Evolutionary conservation across 805 yeast species (phyloP), one percentile per base, ranked within the genome.

Genomic region (Ogataea haglerorum): DNA sequence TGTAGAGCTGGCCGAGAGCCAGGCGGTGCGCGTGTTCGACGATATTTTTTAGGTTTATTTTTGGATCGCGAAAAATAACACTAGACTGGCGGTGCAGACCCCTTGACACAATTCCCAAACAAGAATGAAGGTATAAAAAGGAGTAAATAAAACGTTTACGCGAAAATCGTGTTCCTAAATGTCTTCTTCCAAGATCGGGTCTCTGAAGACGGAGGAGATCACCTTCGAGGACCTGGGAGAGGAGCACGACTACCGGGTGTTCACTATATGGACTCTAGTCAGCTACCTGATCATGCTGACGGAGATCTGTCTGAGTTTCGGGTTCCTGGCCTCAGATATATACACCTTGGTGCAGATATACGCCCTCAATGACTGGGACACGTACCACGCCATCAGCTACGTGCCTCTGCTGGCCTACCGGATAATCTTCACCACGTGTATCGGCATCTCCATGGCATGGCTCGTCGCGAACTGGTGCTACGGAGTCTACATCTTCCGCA

Each of bases 301-400:
- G 8, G 49, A 61, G 62, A 51, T 76, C 18, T 48, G 74, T n/a
- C 58, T 85, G 38, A 69, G 79, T 32, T 56, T 77, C 12, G 70
- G 79, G 1, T 65, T 81, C 38, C 57, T 78, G 35, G 84, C 70
- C 1, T 73, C 85, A 2, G 96, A 88, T 65, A 69, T 87, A 17
- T 88, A 85, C 65, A 86, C 95, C 0, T 78, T 91, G 59, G 63
- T 88, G 42, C 79, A 76, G 51, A 72, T 88, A 30, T 67, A 87
- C 50, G 93, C 84, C 1, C 80, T 82, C 58, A 75, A 83, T n/a
- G 52, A 52, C 37, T 62, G 67, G 67, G 60, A 53, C 13, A 48
- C 48, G 26, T 54, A 52, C 34, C 64, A 58, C 34, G 51, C 62
- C 7, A 61, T 62, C 26, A 38, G 60, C 7, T 61, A 60, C 37